Percentiles rank a stretch among this genome's conserved stretches.
phyloP scores from a whole-genome alignment of 495 filamentous ascomycete genomes.

The Lindgomyces ingoldianus region DNA sequence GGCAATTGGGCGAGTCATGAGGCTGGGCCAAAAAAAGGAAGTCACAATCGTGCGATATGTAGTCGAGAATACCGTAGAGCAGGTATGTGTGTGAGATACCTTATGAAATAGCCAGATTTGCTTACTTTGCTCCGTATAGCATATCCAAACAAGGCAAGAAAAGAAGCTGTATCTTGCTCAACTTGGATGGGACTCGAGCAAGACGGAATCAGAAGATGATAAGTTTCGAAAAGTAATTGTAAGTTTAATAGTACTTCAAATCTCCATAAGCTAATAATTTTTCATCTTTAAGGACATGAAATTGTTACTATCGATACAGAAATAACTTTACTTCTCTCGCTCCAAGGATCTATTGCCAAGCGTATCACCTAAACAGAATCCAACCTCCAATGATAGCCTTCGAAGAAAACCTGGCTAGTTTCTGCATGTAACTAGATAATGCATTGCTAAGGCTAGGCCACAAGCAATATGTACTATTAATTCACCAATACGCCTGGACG shows the following conservation, averaged over 20 bases:
- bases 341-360: too few species aligned
- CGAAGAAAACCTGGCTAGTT: too few species aligned
- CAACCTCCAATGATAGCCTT: too few species aligned
- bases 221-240: not conserved
- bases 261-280: not conserved
- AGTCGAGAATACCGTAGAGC: constrained; percentile 52
- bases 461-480: too few species aligned
- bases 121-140: not conserved
- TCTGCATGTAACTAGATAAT: too few species aligned
- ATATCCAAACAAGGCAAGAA: constrained; percentile 7
- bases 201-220: not conserved
- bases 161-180: constrained; percentile 2
- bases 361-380: too few species aligned
- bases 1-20: constrained; percentile 50
- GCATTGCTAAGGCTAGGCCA: too few species aligned
- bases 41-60: constrained; percentile 52
- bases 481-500: too few species aligned
- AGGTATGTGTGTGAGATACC: constrained; percentile 52
- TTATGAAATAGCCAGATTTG: not conserved
- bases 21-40: constrained; percentile 52
- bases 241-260: not conserved
- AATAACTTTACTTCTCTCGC: not conserved
- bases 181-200: not conserved
- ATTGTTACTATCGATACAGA: not conserved
- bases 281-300: not conserved